Conservation (phyloP, 257 asterid genomes). For the Salvia hispanica region DNA sequence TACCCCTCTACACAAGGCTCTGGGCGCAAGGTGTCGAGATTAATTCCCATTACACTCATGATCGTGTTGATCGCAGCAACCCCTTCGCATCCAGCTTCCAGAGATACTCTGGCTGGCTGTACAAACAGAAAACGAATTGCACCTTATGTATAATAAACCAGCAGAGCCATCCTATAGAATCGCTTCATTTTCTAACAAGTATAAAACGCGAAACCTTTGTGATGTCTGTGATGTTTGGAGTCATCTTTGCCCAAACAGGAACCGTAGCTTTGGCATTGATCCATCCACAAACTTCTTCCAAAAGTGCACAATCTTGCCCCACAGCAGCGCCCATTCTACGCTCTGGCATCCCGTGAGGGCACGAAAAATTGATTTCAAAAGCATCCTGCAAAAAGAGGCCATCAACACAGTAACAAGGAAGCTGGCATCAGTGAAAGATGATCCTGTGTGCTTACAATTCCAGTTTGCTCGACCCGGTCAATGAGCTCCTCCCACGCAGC, state of each 20-base stretch:
- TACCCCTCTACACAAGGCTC: conserved; percentile 97
- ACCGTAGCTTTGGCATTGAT: conserved; percentile 83
- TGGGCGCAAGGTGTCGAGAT: conserved; percentile 78
- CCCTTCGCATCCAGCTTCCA: conserved; percentile 83
- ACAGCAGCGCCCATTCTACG: conserved; percentile 99
- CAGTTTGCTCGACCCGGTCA: conserved; percentile 84
- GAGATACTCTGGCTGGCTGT: conserved; percentile 87
- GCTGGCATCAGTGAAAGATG: neutral
- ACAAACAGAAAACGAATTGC: conserved; percentile 8
- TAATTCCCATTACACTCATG: conserved; percentile 99
- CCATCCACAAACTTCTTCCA: conserved; percentile 96
- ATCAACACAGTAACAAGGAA: conserved; percentile 4
- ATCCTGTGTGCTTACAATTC: conserved; percentile 64
- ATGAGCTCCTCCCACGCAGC: conserved; percentile 94
- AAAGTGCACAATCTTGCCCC: conserved; percentile 88
- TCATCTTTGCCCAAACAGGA: conserved; percentile 99
- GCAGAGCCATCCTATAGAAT: neutral
- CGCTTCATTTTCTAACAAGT: neutral
- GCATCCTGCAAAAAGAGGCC: conserved; percentile 63
- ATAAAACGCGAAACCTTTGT: conserved; percentile 51
- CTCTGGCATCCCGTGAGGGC: conserved; percentile 99
- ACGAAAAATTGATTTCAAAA: conserved; percentile 82
- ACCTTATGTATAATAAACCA: neutral
- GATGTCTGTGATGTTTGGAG: conserved; percentile 91
- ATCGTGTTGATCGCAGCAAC: conserved; percentile 92